Base-by-base conservation (phyloP, 163 green algal species). In the Chlorella variabilis region DNA sequence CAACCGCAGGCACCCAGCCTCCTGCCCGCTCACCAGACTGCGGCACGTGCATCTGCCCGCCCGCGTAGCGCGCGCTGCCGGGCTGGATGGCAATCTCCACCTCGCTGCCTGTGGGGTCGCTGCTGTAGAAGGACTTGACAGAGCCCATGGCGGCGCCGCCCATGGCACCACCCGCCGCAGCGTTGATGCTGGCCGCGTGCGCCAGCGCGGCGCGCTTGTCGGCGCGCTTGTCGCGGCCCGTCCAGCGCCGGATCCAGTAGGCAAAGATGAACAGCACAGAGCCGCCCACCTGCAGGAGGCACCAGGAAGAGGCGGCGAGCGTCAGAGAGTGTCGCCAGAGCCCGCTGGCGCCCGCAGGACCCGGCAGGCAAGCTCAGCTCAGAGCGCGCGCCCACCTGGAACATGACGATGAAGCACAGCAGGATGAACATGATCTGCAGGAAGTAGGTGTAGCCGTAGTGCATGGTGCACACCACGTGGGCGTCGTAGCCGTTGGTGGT, bases 391-490 rank as follows among this genome's bases (percentile, higher is more conserved):
- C 77, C 34, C 66, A 83, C 77, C 77, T 83, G 77, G 66, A 83
- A 83, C 17, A 78, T 7, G 2, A 85, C 66, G 56, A 85, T 71
- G 58, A 85, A 41, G 49, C 80, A 85, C 21, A 85, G 59, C 1
- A 81, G 20, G 71, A 75, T 61, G 80, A 85, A 85, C 80, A 81
- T 77, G 59, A 76, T 56, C 33, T 78, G 71, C 56, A 85, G 70
- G 71, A 81, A 85, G 71, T 85, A 85, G 45, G 80, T 85, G 70
- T 79, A 79, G 58, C 80, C 80, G 34, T 73, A 81, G 69, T 85
- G 69, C 58, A 73, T 76, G 41, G 51, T 80, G 80, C 80, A 85
- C 36, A 63, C 41, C 13, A 85, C 71, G 27, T 66, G 38, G 21
- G 80, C 49, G 71, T 80, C 71, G 71, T 80, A 83, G 49, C 77